Evolutionary conservation across 148 eudicot genomes (phyloP), one percentile per base, ranked within the genome.

Genomic region (Cornus suecica): DNA sequence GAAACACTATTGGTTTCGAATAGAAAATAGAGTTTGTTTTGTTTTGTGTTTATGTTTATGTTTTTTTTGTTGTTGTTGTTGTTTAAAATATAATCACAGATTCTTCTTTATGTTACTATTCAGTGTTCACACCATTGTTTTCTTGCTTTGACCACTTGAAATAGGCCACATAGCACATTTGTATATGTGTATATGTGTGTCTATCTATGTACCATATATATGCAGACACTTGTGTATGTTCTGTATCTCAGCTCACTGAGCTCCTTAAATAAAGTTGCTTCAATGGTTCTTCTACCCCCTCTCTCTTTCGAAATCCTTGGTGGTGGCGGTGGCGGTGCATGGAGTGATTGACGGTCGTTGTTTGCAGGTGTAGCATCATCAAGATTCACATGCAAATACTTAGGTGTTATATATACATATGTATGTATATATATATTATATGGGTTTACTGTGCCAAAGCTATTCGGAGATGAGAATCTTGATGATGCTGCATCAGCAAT

Each of bases 401-500:
- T 26, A 23, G 45, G 26, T 26, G 8, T 62, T 24, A 62, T 51
- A 5, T 11, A 69, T n/a, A n/a, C n/a, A n/a, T n/a, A n/a, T n/a
- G n/a, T n/a, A n/a, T n/a, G n/a, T n/a, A n/a, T n/a, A n/a, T n/a
- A n/a, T n/a, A n/a, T n/a, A n/a, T n/a, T n/a, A n/a, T n/a, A 4
- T 32, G 7, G 37, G 5, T 32, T 32, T 0, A 37, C 42, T 10
- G 9, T 27, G 42, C 52, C 54, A 34, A 34, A 28, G 70, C 69
- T 70, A 63, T 76, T 72, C 18, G 66, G 27, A 60, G 28, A 65
- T 81, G 87, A 81, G 87, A 84, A 84, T 84, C 87, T 84, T 84
- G 87, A 84, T 84, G 87, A 84, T 84, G 87, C 87, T 84, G 85
- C 87, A 81, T 84, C 82, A 63, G 87, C 83, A 76, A 81, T 81